Evolutionary conservation across 1,284 basidiomycete genomes (phyloP).

Genomic region (Pseudozyma tsukubaensis): DNA sequence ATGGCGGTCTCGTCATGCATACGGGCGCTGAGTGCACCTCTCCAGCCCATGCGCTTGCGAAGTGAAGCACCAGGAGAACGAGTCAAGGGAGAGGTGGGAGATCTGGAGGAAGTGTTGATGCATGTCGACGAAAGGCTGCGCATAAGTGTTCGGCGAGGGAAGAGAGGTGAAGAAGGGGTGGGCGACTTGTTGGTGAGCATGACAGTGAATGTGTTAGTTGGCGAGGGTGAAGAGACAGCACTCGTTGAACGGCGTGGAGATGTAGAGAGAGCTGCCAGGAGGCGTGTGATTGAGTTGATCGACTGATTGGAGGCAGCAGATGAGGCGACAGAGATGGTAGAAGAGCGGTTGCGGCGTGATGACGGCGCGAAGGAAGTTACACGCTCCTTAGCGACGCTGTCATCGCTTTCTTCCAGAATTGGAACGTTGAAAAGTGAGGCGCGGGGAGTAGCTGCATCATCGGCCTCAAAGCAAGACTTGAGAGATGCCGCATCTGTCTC

Average conservation of each 20-base stretch:
- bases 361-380: not conserved
- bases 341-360: slow-evolving; percentile 9
- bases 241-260: slow-evolving; percentile 2
- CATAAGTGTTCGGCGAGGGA: slow-evolving; percentile 30
- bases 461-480: slow-evolving; percentile 27
- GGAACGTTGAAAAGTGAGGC: slow-evolving; percentile 8
- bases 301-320: not conserved
- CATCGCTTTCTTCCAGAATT: not conserved
- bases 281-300: slow-evolving; percentile 11
- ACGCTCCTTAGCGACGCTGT: not conserved
- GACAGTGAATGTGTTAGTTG: slow-evolving; percentile 13
- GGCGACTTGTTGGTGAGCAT: slow-evolving; percentile 25
- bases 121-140: slow-evolving; percentile 38
- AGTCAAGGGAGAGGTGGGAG: slow-evolving; percentile 9
- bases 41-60: slow-evolving; percentile 40
- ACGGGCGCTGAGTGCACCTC: slow-evolving; percentile 2
- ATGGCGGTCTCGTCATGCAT: slow-evolving; percentile 18
- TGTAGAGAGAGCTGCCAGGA: slow-evolving; percentile 8
- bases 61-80: not conserved
- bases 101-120: slow-evolving; percentile 3
- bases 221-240: not conserved
- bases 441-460: slow-evolving; percentile 19
- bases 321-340: slow-evolving; percentile 14
- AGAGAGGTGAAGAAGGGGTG: slow-evolving; percentile 30
- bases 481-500: slow-evolving; percentile 7